Conservation (phyloP, 2,329 filamentous ascomycete species). For the Talaromyces islandicus region DNA sequence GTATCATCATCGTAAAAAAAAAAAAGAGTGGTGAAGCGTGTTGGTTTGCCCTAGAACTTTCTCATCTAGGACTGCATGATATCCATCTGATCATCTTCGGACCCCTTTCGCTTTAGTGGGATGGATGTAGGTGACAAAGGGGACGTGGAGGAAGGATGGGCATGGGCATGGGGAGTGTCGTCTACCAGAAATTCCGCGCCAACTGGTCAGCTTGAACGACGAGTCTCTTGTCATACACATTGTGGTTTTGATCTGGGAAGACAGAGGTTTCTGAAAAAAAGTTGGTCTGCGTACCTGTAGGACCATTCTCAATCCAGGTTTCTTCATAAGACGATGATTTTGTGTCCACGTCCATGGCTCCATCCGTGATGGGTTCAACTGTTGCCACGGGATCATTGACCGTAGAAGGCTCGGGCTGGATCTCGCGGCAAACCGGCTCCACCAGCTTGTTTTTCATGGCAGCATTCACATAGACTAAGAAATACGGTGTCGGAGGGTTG, state of each 20-base stretch:
- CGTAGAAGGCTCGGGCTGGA: conserved; percentile 12
- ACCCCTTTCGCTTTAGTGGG: conserved; percentile 31
- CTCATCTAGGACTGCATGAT: neutral
- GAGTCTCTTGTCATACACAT: neutral
- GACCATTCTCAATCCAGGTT: conserved; percentile 13
- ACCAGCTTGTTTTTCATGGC: conserved; percentile 55
- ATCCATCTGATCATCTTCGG: conserved; percentile 14
- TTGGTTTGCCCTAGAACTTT: neutral
- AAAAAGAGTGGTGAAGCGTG: neutral
- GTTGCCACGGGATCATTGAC: neutral
- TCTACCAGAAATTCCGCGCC: neutral
- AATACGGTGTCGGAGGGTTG: conserved; percentile 70
- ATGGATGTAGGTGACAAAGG: conserved; percentile 17
- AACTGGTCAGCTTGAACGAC: conserved; percentile 3
- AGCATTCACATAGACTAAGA: conserved; percentile 75
- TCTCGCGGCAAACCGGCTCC: conserved; percentile 50
- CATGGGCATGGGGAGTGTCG: neutral
- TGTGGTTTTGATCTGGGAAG: conserved; percentile 8
- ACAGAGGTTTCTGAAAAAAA: neutral
- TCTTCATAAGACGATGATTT: conserved; percentile 25
- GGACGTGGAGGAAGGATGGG: conserved; percentile 8
- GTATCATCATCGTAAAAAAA: neutral
- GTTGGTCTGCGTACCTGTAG: conserved; percentile 23
- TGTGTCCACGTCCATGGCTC: conserved; percentile 21
- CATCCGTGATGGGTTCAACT: conserved; percentile 6